phyloP scores from a whole-genome alignment of 129 eudicot species.

The Kitagawia praeruptora region DNA sequence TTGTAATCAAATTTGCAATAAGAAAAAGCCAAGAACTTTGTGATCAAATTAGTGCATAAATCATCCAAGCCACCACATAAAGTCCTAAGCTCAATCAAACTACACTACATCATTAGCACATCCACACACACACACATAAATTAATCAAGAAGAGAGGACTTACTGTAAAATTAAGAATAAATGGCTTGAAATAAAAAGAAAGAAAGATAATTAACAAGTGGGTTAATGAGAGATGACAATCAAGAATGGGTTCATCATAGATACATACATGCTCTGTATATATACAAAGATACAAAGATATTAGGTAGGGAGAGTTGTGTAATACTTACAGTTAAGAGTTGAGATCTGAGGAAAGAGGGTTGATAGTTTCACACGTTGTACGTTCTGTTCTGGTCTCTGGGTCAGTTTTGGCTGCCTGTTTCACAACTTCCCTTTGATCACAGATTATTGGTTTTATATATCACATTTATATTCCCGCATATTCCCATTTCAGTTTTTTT shows the following conservation, averaged over 20 bases:
- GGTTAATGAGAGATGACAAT: neutral
- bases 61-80: neutral
- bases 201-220: neutral
- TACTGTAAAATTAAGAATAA: neutral
- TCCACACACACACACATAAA: neutral
- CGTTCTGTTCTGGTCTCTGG: neutral
- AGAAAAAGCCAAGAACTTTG: neutral
- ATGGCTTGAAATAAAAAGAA: neutral
- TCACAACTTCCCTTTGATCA: neutral
- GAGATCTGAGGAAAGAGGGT: neutral
- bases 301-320: neutral
- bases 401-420: neutral
- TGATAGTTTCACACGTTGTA: neutral
- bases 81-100: neutral
- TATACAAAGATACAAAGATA: too few species aligned
- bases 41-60: neutral
- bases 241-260: neutral
- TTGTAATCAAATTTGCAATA: neutral
- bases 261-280: too few species aligned
- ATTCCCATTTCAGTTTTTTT: neutral
- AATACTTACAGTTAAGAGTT: neutral
- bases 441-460: neutral
- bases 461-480: neutral
- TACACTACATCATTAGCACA: neutral
- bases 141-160: neutral